Evolutionary conservation across 306 rosid genomes (phyloP).

Genomic region (Oemleria cerasiformis): DNA sequence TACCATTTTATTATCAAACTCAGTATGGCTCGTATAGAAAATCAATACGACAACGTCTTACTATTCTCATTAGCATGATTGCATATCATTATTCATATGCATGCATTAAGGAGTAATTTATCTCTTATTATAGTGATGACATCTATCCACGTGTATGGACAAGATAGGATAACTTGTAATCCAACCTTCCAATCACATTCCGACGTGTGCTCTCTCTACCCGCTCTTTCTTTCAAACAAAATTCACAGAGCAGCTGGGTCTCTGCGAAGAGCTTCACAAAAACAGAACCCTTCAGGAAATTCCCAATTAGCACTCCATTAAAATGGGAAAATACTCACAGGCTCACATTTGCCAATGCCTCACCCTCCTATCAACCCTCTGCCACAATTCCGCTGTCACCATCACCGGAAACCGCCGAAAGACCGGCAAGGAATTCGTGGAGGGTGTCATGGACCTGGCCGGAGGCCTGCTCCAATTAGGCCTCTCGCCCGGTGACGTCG

Average conservation of each 20-base stretch:
- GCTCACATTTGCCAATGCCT: constrained; percentile 83
- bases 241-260: background rate
- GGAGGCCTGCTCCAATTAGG: constrained; percentile 55
- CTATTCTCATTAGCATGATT: too few relatives aligned
- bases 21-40: too few relatives aligned
- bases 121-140: background rate
- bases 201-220: background rate
- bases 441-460: constrained; percentile 54
- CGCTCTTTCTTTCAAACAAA: background rate
- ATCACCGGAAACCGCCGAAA: constrained; percentile 42
- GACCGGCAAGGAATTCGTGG: constrained; percentile 53
- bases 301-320: background rate
- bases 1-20: too few relatives aligned
- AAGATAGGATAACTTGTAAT: constrained; percentile 6
- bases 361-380: constrained; percentile 41
- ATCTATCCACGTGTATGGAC: background rate
- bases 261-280: background rate
- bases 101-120: too few relatives aligned
- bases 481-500: constrained; percentile 54
- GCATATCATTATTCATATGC: too few relatives aligned
- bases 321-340: constrained; percentile 43
- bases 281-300: background rate
- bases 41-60: too few relatives aligned
- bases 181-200: background rate
- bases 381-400: constrained; percentile 36